phyloP scores from a whole-genome alignment of 371 early-diverging fungal genomes.

The Capniomyces stellatus region DNA sequence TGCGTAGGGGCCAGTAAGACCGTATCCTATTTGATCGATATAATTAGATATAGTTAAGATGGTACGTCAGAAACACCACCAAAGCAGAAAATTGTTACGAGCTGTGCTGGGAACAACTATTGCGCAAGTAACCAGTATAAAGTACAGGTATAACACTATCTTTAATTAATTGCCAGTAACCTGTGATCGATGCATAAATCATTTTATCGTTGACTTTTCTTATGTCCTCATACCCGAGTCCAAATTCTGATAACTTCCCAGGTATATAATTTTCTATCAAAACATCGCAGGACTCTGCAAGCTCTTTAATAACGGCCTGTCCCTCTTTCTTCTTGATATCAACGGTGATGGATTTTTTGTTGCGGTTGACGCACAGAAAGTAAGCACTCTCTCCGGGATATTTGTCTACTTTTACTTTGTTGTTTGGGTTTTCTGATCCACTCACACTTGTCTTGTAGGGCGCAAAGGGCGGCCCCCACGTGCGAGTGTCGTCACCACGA shows the following conservation, averaged over 20 bases:
- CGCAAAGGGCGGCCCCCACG: conserved; percentile 63
- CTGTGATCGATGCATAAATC: conserved; percentile 73
- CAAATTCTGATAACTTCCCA: conserved; percentile 56
- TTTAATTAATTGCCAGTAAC: not conserved
- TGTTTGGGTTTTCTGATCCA: conserved; percentile 15
- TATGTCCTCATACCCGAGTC: conserved; percentile 57
- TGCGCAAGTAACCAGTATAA: not conserved
- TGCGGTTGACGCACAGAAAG: conserved; percentile 75
- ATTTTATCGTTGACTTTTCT: conserved; percentile 48
- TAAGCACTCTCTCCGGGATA: conserved; percentile 58
- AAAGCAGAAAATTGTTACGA: not conserved
- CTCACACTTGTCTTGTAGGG: conserved; percentile 1
- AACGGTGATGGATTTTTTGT: conserved; percentile 73
- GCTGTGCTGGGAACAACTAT: not conserved
- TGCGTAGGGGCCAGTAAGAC: conserved; percentile 69
- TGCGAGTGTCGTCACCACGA: conserved; percentile 67
- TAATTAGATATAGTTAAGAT: not conserved
- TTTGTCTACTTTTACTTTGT: conserved; percentile 10
- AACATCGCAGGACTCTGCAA: conserved; percentile 54
- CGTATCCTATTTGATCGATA: conserved; percentile 35
- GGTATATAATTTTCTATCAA: conserved; percentile 85
- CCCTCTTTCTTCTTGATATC: conserved; percentile 58
- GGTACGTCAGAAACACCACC: not conserved
- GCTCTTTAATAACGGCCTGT: conserved; percentile 35
- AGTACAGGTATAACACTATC: not conserved